Base-by-base conservation (phyloP, 2,329 filamentous ascomycete genomes). In the Cladosporium sp. region DNA sequence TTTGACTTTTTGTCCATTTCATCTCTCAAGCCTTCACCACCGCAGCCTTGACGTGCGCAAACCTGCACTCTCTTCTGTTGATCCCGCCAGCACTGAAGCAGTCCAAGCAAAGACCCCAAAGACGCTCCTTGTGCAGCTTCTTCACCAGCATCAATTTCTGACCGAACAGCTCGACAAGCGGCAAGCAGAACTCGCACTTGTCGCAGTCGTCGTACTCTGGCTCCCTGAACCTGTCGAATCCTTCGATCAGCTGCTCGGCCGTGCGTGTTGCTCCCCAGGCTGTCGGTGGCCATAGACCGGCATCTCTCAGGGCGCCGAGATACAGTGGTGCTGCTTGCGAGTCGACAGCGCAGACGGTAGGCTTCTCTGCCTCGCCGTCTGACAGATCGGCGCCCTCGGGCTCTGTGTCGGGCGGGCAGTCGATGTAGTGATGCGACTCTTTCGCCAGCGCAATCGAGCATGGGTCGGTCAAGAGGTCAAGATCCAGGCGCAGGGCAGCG, bases 91-190 rank as follows among this genome's bases (percentile, higher is more conserved):
- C 66, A 51, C 67, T 70, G 64, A 72, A 73, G 60, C 74, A 75
- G 54, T 75, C 74, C 62, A 74, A 64, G 63, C 74, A 75, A 39
- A 75, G 36, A 10, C 73, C 74, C 73, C 73, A 75, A 23, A 75
- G 56, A n/a, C 72, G 63, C 23, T 70, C 68, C 39, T 60, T 63
- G 25, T 73, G 71, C 66, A 70, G 58, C 46, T 64, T 57, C 63
- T 66, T 67, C 56, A 74, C 69, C 11, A 70, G 14, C 16, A 61
- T 58, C 53, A 74, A 18, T 16, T 67, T 65, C 25, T 58, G 60
- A 1, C 48, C 67, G 53, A 75, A 74, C 8, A 58, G 58, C 21
- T 66, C 66, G 28, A 70, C 70, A 3, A 72, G 64, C 51, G 69
- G 65, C 34, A 68, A 57, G 65, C 74, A 75, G 67, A 70, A 74